Base-by-base conservation (phyloP, 2,329 filamentous ascomycete species). In the Fusarium poae region DNA sequence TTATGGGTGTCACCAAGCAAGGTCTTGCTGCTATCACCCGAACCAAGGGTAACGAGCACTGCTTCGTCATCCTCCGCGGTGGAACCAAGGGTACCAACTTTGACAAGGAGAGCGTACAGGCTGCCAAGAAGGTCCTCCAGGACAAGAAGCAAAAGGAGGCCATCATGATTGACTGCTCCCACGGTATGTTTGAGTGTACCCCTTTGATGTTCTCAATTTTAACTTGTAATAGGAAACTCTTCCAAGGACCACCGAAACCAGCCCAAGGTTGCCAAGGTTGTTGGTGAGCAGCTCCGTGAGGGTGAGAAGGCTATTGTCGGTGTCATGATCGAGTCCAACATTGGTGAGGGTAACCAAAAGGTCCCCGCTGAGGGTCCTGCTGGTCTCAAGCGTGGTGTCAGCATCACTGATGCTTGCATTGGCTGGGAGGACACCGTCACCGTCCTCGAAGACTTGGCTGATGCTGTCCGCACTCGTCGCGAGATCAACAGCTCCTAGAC, bases 291-390 rank as follows among this genome's bases (percentile, higher is more conserved):
- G 83, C 86, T 99, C 69, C 89, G 91, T 52, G 90, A 91, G 70
- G 95, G 95, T 62, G 93, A 99, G 83, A 91, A 88, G 62, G 91
- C 89, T 70, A 97, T 99, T 75, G 88, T 98, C 70, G 96, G 94
- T 78, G 93, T 98, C 77, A 99, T 99, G 95, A 97, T 99, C 74
- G 95, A 99, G 85, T 97, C 93, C 77, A 95, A 98, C 82, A 95
- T 98, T 85, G 89, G 95, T 80, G 96, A 97, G 82, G 87, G 89
- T 71, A 93, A 90, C 85, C 91, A 94, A 78, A 97, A 97, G 84
- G 92, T 97, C 1, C 93, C 94, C 1, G 80, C 89, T 1, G 93
- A 97, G 80, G 95, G 94, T 11, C 91, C 92, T 10, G 79, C 88
- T 1, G 92, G 81, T 10, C 85, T 97, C 52, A 92, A 94, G 85